A percentile compares a stretch with the other conserved stretches of the same genome.
Conservation (phyloP, 2,329 filamentous ascomycete species). For the Pestalotiopsis sp. region DNA sequence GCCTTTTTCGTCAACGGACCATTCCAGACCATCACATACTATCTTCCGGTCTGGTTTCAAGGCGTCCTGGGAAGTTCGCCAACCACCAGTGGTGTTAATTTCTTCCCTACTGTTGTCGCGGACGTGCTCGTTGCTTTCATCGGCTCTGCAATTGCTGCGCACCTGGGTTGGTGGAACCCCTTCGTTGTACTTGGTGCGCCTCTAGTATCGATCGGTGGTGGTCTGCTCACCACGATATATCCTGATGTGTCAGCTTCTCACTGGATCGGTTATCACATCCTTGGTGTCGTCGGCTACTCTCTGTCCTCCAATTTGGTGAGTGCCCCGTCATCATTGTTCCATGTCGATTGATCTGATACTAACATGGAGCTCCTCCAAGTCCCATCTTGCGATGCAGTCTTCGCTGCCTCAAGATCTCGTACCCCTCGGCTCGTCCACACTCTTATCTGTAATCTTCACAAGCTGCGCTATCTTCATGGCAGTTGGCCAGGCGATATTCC, state of each 20-base stretch:
- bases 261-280: constrained; percentile 23
- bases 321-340: not conserved
- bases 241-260: constrained; percentile 14
- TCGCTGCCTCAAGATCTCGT: constrained; percentile 23
- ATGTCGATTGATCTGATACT: too few species aligned
- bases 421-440: constrained; percentile 17
- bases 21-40: constrained; percentile 2
- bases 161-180: constrained; percentile 1
- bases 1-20: not conserved
- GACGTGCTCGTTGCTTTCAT: not conserved
- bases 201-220: constrained; percentile 16
- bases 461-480: constrained; percentile 23
- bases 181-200: constrained; percentile 18
- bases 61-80: not conserved
- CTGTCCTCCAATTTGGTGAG: constrained; percentile 18
- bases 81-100: not conserved
- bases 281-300: constrained; percentile 18
- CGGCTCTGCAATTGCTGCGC: not conserved
- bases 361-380: constrained; percentile 1
- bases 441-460: constrained; percentile 17
- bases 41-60: not conserved
- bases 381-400: constrained; percentile 21
- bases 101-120: not conserved
- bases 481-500: constrained; percentile 20
- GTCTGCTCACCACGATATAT: constrained; percentile 20